Base-by-base conservation (phyloP, 345 rosid genomes). In the Syzygium jambos region DNA sequence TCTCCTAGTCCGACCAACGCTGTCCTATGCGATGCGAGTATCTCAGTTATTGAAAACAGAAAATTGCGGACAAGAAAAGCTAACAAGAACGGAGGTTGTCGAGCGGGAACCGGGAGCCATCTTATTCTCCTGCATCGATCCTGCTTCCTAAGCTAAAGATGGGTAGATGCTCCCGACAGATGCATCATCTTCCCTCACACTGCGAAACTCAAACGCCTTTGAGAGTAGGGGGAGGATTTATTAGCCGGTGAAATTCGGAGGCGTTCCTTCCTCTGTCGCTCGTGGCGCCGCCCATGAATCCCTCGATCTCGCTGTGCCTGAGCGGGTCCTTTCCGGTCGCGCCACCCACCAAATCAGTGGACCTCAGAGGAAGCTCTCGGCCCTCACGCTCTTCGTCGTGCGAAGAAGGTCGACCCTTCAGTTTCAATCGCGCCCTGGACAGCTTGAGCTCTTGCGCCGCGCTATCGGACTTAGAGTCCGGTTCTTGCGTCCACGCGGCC, bases 401-500 rank as follows among this genome's bases (percentile, higher is more conserved):
- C 9, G 49, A 73, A 73, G 46, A 19, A 38, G 80, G 49, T 73
- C 49, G 80, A 73, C 80, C 80, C 57, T 23, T 73, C 6, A 89
- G 84, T 61, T 91, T 88, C 84, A 55, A 51, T 2, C 88, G 56
- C 6, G 68, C 89, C 0, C 85, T 86, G 9, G 29, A 86, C 38
- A 65, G 88, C 1, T 27, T 89, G 38, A 63, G 82, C 55, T 88
- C 88, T 6, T 87, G 89, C 52, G 82, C 88, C 7, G 29, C 68
- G 13, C 78, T 82, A 15, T 59, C 73, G 54, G 90, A 88, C 86
- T n/a, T 88, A 25, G 52, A 85, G 29, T 83, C 85, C 34, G 92
- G 90, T 17, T 85, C 87, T 61, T 87, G 85, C 86, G 57, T 89
- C 52, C 93, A 88, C 41, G 90, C 84, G 43, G 59, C 56, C 3